Evolutionary conservation across 2,329 filamentous ascomycete genomes (phyloP).

Genomic region (Fusarium heterosporum): DNA sequence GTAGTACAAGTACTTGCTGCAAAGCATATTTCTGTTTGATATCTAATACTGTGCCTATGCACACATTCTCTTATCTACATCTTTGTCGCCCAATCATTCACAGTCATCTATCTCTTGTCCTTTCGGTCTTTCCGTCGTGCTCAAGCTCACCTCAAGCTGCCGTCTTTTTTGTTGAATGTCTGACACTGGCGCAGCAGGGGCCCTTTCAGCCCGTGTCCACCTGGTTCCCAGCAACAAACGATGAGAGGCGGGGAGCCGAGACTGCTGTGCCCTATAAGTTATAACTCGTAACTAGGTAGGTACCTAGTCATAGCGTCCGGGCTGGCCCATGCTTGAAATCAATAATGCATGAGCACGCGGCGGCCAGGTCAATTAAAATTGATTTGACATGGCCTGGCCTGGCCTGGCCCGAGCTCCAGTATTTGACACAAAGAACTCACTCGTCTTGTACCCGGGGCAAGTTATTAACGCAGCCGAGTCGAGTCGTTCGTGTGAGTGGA

Average conservation of each 20-base stretch:
- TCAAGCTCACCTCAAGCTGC: conserved; percentile 26
- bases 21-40: conserved; percentile 21
- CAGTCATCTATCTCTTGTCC: background rate
- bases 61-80: conserved; percentile 32
- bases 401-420: conserved; percentile 1
- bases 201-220: conserved; percentile 25
- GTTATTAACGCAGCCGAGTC: conserved; percentile 24
- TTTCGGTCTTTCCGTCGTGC: background rate
- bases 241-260: conserved; percentile 41
- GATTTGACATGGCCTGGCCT: conserved; percentile 10
- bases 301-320: conserved; percentile 30
- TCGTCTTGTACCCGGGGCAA: conserved; percentile 21
- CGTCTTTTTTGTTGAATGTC: conserved; percentile 32
- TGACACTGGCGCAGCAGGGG: conserved; percentile 17
- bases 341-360: conserved; percentile 29
- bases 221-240: conserved; percentile 32
- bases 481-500: conserved; percentile 34
- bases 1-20: conserved; percentile 4
- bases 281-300: no score
- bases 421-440: conserved; percentile 28
- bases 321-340: conserved; percentile 35
- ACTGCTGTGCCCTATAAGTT: conserved; percentile 32
- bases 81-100: conserved; percentile 26
- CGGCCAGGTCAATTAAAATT: conserved; percentile 23
- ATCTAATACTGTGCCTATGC: conserved; percentile 13